Percentiles rank a stretch among this genome's conserved stretches.
Conservation (phyloP, 371 early-diverging fungal genomes). For the Apophysomyces trapeziformis region DNA sequence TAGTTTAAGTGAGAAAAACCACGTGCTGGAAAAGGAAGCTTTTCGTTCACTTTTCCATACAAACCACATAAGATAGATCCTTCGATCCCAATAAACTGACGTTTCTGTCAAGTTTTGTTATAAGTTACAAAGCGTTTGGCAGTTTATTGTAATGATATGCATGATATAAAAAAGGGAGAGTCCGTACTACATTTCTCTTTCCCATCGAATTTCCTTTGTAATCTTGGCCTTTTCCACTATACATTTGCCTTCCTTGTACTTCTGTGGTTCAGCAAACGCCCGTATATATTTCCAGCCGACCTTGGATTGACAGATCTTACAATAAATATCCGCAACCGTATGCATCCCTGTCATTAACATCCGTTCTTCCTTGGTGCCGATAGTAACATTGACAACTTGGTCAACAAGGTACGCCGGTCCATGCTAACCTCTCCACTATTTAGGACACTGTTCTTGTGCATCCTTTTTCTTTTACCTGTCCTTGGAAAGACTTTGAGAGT, state of each 20-base stretch:
- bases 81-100: no score
- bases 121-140: no score
- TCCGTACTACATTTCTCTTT: slow-evolving; percentile 9
- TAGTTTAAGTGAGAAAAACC: no score
- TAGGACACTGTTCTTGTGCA: background rate
- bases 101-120: no score
- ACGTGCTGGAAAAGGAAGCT: no score
- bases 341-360: slow-evolving; percentile 82
- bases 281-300: slow-evolving; percentile 85
- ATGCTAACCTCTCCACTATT: slow-evolving; percentile 45
- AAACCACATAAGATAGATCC: no score
- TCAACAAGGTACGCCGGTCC: slow-evolving; percentile 72
- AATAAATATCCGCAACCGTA: slow-evolving; percentile 76
- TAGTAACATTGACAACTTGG: slow-evolving; percentile 60
- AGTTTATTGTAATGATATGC: no score
- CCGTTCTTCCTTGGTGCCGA: slow-evolving; percentile 69
- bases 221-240: slow-evolving; percentile 72
- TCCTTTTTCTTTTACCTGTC: slow-evolving; percentile 17
- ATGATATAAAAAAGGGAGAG: no score
- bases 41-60: no score
- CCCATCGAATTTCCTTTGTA: slow-evolving; percentile 56
- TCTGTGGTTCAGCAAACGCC: slow-evolving; percentile 63
- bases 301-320: slow-evolving; percentile 63
- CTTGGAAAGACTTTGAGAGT: slow-evolving; percentile 26
- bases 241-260: slow-evolving; percentile 82